Conservation (phyloP, 108 stramenopile species). For the Skeletonema menzelii region DNA sequence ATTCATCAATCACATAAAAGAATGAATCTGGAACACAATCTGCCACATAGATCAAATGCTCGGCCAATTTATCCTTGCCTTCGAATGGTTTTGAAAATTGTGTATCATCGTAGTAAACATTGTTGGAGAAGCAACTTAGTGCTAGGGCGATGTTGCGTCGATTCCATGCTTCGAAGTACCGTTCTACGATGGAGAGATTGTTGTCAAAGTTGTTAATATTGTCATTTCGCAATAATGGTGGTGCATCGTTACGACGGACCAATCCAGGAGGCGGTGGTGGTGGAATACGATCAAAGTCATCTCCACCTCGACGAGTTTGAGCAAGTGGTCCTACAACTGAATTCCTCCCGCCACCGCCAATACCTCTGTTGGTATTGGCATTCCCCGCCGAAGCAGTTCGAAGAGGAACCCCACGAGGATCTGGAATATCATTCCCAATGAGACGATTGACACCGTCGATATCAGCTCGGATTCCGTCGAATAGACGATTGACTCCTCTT, state of each 20-base stretch:
- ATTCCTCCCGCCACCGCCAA: not conserved
- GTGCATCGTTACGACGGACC: not conserved
- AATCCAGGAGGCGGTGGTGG: not conserved
- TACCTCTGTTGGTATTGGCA: not conserved
- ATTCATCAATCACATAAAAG: slow-evolving; percentile 55
- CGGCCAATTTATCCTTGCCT: slow-evolving; percentile 48
- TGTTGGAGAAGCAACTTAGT: slow-evolving; percentile 48
- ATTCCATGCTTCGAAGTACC: slow-evolving; percentile 72
- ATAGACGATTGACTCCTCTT: not conserved
- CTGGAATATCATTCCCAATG: not conserved
- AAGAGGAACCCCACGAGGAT: too few relatives aligned
- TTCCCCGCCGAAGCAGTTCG: not conserved
- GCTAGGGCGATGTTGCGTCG: slow-evolving; percentile 59
- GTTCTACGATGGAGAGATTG: slow-evolving; percentile 35
- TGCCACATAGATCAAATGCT: slow-evolving; percentile 60
- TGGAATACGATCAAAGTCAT: not conserved
- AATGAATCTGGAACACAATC: slow-evolving; percentile 55
- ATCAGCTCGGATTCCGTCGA: not conserved
- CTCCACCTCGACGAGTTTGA: not conserved
- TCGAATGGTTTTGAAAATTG: slow-evolving; percentile 54
- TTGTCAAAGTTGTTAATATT: not conserved
- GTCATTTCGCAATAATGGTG: not conserved
- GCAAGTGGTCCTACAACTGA: not conserved
- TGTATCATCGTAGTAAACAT: slow-evolving; percentile 64
- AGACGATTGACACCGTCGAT: not conserved